A percentile compares a stretch with the other conserved stretches of the same genome.
Evolutionary conservation across 2,329 filamentous ascomycete genomes (phyloP).

Genomic region (Sporothrix humicola): DNA sequence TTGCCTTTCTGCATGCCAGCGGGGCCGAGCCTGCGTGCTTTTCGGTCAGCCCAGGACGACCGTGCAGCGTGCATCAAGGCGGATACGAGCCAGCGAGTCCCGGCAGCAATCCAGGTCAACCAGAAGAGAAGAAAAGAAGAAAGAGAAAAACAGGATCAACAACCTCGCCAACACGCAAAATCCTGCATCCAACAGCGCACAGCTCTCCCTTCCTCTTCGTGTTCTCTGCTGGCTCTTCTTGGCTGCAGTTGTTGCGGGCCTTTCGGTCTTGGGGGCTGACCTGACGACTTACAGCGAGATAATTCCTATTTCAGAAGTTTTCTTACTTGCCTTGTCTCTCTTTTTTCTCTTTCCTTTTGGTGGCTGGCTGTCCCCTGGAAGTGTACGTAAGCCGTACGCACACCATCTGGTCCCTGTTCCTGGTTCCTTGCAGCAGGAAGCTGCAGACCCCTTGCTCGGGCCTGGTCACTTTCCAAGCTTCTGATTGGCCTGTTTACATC

Average conservation of each 20-base stretch:
- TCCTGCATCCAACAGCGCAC: neutral
- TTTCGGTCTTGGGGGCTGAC: neutral
- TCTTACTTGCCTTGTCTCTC: too few species aligned
- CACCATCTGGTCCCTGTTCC: constrained; percentile 25
- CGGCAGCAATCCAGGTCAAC: constrained; percentile 4
- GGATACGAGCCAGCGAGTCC: constrained; percentile 3
- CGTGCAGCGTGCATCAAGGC: constrained; percentile 8
- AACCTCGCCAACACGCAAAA: neutral
- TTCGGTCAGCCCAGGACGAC: constrained; percentile 18
- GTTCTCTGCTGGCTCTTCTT: constrained; percentile 1
- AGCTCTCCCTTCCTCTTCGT: neutral
- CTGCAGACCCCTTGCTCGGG: constrained; percentile 16
- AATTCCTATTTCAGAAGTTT: too few species aligned
- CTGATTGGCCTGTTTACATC: constrained; percentile 2
- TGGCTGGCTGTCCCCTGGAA: neutral
- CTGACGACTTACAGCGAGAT: neutral
- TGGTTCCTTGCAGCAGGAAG: constrained; percentile 27
- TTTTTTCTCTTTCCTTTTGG: neutral
- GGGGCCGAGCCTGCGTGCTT: constrained; percentile 7
- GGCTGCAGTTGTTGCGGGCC: constrained; percentile 12
- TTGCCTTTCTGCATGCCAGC: constrained; percentile 22
- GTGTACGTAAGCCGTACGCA: constrained; percentile 24
- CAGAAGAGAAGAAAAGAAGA: too few species aligned
- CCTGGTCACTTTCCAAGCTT: neutral
- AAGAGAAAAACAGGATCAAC: neutral